Conservation (phyloP, 1,139 yeast genomes). For the Pichia sp. region DNA sequence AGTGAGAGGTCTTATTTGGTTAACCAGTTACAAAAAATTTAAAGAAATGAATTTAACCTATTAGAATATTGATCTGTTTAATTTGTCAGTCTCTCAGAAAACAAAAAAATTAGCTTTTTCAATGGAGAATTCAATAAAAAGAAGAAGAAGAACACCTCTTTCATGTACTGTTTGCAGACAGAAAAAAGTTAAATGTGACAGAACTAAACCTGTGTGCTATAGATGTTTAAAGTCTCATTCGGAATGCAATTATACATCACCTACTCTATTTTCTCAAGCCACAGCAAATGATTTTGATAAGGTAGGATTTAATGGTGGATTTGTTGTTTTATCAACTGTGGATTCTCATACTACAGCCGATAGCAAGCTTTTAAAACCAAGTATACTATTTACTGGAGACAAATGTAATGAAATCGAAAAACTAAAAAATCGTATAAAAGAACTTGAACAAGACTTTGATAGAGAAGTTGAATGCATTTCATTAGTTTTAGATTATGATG, state of each 20-base stretch:
- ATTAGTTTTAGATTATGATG: conserved; percentile 16
- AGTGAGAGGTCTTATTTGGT: too few species aligned
- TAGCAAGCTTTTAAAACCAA: conserved; percentile 4
- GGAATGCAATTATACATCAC: conserved; percentile 25
- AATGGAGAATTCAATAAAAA: conserved; percentile 2
- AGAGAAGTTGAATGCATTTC: conserved; percentile 18
- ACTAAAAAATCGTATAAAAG: conserved; percentile 1
- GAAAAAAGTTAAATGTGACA: conserved; percentile 29
- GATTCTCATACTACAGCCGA: background rate
- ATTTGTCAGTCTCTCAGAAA: too few species aligned
- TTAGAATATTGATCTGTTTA: too few species aligned
- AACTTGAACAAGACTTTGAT: conserved; percentile 1
- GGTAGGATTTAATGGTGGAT: background rate
- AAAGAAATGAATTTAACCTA: too few species aligned
- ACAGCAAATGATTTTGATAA: background rate
- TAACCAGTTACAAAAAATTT: too few species aligned
- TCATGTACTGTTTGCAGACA: conserved; percentile 27
- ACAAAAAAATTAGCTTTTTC: too few species aligned
- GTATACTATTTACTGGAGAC: too few species aligned
- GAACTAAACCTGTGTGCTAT: conserved; percentile 25
- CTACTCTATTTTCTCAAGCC: conserved; percentile 19
- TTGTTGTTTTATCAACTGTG: conserved; percentile 4
- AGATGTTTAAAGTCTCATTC: conserved; percentile 20
- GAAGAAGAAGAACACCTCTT: conserved; percentile 27
- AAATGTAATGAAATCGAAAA: background rate